These are phyloP conservation scores for Backusella macrospora DNA, from an alignment of 192 early-diverging fungal genomes.

Conservation along the genomic window DNA sequence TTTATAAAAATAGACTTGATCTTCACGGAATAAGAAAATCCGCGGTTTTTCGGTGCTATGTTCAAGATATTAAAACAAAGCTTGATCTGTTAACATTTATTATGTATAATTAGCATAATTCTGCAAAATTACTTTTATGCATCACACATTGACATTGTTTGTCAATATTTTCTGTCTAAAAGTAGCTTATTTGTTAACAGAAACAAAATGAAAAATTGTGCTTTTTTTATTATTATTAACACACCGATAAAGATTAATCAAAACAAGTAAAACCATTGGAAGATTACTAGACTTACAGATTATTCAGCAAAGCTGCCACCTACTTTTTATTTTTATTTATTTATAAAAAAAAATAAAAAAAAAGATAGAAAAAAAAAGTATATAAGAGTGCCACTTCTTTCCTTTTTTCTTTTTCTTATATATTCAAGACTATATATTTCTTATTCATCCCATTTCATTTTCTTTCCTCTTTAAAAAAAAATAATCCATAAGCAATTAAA, in stretches of 20 bases:
- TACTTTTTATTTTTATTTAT: not conserved
- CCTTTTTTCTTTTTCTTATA: not conserved
- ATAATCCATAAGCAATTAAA: no score
- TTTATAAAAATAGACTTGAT: not conserved
- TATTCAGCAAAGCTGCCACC: not conserved
- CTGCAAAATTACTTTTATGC: not conserved
- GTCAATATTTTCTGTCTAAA: not conserved
- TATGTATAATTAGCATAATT: not conserved
- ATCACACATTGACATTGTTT: not conserved
- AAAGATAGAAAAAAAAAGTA: not conserved
- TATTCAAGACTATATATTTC: not conserved
- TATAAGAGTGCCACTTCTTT: no score
- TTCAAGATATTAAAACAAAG: not conserved
- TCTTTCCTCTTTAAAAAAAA: no score
- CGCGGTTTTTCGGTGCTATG: constrained; percentile 6
- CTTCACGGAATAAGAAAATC: not conserved
- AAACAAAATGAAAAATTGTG: not conserved
- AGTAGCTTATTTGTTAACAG: not conserved
- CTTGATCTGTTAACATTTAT: not conserved
- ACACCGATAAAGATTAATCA: not conserved
- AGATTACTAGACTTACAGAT: not conserved
- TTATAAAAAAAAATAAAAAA: not conserved
- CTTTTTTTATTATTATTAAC: not conserved
- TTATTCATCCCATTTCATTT: no score
- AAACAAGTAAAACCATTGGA: not conserved